A percentile compares a stretch with the other conserved stretches of the same genome.
These are phyloP conservation scores for Apiospora arundinis DNA, from an alignment of 2,329 filamentous ascomycete species.

Conservation along the genomic window DNA sequence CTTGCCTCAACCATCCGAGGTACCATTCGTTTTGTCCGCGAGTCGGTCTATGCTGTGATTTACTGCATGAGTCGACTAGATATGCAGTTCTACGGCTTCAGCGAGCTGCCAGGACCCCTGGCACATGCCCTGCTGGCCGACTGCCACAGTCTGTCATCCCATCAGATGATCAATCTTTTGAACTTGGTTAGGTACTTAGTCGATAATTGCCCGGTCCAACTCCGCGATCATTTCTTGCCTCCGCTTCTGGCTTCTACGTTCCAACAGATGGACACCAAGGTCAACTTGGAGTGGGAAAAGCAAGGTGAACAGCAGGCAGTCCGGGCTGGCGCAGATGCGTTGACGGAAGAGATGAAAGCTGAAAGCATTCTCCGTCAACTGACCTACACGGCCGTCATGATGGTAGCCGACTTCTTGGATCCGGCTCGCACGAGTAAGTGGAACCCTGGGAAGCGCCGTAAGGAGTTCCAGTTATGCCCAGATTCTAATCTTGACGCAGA, in stretches of 20 bases:
- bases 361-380: constrained; percentile 94
- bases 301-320: constrained; percentile 69
- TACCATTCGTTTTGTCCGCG: constrained; percentile 85
- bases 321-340: constrained; percentile 73
- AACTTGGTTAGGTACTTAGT: constrained; percentile 89
- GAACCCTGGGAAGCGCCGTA: neutral
- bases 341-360: constrained; percentile 97
- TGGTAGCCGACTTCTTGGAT: constrained; percentile 89
- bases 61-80: constrained; percentile 91
- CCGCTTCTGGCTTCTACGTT: constrained; percentile 84
- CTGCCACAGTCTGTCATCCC: constrained; percentile 81
- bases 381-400: constrained; percentile 89
- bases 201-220: constrained; percentile 85
- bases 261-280: constrained; percentile 84
- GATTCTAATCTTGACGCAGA: constrained; percentile 39
- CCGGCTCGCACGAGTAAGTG: constrained; percentile 69
- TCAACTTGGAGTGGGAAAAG: constrained; percentile 84
- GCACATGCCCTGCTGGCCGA: constrained; percentile 85
- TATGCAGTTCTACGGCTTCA: constrained; percentile 88
- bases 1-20: constrained; percentile 93
- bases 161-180: constrained; percentile 92
- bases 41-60: constrained; percentile 92
- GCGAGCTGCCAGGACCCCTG: constrained; percentile 81
- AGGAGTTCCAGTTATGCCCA: neutral
- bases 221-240: constrained; percentile 81